Percentiles rank a stretch among this genome's conserved stretches.
Evolutionary conservation across 257 asterid genomes (phyloP).

Genomic region (Solanum megistacrolobum): DNA sequence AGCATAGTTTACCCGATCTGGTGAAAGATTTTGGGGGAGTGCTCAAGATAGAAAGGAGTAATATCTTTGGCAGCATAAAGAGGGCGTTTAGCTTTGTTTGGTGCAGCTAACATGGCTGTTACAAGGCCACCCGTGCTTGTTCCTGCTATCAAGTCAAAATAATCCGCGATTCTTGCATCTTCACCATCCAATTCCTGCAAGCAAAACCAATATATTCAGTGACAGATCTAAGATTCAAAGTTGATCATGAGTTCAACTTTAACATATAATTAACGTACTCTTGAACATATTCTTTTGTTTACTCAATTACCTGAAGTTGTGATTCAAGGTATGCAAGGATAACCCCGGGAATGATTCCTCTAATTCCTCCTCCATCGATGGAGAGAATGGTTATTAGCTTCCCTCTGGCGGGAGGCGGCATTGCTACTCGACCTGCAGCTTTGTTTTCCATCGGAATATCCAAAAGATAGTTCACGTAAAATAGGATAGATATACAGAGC

Average conservation of each 20-base stretch:
- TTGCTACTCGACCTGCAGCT: background rate
- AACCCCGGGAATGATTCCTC: constrained; percentile 47
- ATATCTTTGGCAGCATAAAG: constrained; percentile 47
- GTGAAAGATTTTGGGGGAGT: constrained; percentile 37
- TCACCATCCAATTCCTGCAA: constrained; percentile 39
- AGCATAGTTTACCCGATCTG: constrained; percentile 11
- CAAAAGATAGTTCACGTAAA: background rate
- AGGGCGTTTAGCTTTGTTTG: constrained; percentile 30
- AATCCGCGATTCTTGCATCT: constrained; percentile 38
- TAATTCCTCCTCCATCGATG: constrained; percentile 54
- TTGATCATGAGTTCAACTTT: background rate
- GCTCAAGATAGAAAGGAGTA: constrained; percentile 31
- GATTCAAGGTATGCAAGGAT: constrained; percentile 38
- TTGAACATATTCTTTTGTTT: no score
- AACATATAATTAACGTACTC: no score
- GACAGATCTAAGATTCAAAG: background rate
- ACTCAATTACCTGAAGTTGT: constrained; percentile 38
- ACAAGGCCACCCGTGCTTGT: constrained; percentile 55
- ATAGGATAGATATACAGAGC: background rate
- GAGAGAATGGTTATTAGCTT: constrained; percentile 29
- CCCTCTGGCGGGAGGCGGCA: constrained; percentile 27
- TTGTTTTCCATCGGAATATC: constrained; percentile 6
- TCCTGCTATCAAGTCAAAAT: constrained; percentile 49
- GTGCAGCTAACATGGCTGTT: constrained; percentile 40
- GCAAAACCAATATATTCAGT: background rate